Base-by-base conservation (phyloP, 768 basidiomycete genomes). In the Lactarius hengduanensis region DNA sequence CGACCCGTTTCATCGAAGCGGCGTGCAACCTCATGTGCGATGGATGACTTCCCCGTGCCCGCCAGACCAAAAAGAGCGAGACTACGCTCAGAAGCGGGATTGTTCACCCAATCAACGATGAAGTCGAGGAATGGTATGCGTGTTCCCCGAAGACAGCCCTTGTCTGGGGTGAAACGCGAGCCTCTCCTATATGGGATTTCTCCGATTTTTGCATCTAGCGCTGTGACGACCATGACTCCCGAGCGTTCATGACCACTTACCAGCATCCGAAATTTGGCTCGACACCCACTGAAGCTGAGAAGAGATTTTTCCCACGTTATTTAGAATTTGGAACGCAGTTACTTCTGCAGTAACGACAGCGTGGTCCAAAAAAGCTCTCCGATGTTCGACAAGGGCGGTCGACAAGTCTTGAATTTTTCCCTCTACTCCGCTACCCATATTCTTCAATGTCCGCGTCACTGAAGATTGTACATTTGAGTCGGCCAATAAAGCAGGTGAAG, bases 21-120 rank as follows among this genome's bases (percentile, higher is more conserved):
- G 22, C 11, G 20, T n/a, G n/a, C 47, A n/a, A 45, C 9, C 9
- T 45, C 43, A 10, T 45, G 43, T n/a, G 43, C 43, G 20, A 45
- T 45, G 30, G 55, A 32, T 8, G 55, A 56, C 16, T 56, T 56
- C 18, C 55, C 55, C 7, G 55, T 56, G 6, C 55, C 28, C 10
- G 55, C 55, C 32, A 30, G 55, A 7, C 55, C 55, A 13, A 30
- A 56, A n/a, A 56, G 30, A 56, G 32, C 7, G 30, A 56, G 55
- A 16, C 15, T 32, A 20, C 55, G 55, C 30, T 56, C 28, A 10
- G 47, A 50, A 13, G n/a, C 4, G 11, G 47, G 47, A 22, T 50
- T 50, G 47, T 50, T 50, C n/a, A 32, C 55, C 55, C 55, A 56
- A 15, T 56, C 55, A 22, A n/a, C 20, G 20, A 56, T 56, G 16